Evolutionary conservation across 1,139 yeast species (phyloP).

Genomic region (Geotrichum europaeum): DNA sequence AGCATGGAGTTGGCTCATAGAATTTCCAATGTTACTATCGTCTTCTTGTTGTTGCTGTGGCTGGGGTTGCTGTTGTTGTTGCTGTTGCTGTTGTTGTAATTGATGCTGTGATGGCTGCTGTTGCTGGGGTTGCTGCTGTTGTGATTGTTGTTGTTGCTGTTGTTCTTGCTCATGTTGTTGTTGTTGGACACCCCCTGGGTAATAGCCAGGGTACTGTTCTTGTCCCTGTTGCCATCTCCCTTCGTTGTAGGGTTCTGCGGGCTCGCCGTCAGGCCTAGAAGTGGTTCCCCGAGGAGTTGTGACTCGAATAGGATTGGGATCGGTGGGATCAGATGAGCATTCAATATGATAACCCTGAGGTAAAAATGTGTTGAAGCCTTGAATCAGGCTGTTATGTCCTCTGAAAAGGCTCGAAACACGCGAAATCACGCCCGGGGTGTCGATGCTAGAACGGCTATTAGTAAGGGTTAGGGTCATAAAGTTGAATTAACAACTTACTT

Average conservation of each 20-base stretch:
- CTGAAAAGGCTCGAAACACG: conserved; percentile 84
- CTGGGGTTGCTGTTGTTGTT: conserved; percentile 2
- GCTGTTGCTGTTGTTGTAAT: conserved; percentile 13
- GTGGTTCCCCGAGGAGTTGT: conserved; percentile 94
- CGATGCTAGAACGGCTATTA: conserved; percentile 47
- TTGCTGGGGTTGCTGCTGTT: conserved; percentile 26
- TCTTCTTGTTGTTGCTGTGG: neutral
- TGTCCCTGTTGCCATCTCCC: conserved; percentile 15
- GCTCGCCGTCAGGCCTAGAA: conserved; percentile 50
- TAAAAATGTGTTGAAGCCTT: conserved; percentile 93
- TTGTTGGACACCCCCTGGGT: neutral
- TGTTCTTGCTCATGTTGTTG: neutral
- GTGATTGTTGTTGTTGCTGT: conserved; percentile 12
- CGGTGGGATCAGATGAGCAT: conserved; percentile 83
- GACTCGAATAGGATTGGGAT: conserved; percentile 87
- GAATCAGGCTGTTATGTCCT: conserved; percentile 89
- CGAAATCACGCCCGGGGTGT: conserved; percentile 97
- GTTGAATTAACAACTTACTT: conserved; percentile 40
- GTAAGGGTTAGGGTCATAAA: neutral
- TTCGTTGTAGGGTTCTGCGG: conserved; percentile 12
- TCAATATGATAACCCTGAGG: conserved; percentile 97
- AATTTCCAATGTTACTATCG: conserved; percentile 18
- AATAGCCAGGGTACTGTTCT: conserved; percentile 8
- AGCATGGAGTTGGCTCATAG: conserved; percentile 39
- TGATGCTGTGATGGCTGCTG: conserved; percentile 15